Percentiles rank a stretch among this genome's conserved stretches.
phyloP scores from a whole-genome alignment of 306 rosid genomes.

The Cajanus cajan region DNA sequence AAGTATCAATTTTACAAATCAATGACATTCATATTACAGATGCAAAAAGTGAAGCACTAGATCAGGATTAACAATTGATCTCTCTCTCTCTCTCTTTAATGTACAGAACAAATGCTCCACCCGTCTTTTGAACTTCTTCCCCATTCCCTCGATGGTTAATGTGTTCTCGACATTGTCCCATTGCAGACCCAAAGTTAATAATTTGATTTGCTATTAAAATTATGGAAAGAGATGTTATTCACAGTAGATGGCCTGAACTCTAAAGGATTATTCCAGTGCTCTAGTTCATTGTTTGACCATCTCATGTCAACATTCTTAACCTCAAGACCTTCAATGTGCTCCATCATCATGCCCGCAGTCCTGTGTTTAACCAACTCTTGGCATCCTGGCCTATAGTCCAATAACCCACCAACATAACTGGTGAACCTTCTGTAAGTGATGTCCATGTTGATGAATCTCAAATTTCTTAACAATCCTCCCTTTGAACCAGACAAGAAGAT shows the following conservation, averaged over 20 bases:
- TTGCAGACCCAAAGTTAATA: background rate
- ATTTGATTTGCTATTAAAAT: conserved; percentile 42
- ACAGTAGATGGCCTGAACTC: conserved; percentile 78
- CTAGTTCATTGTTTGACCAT: conserved; percentile 56
- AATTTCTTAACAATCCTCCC: conserved; percentile 62
- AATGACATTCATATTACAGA: background rate
- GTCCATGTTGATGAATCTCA: conserved; percentile 76
- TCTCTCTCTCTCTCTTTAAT: background rate
- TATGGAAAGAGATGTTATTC: conserved; percentile 57
- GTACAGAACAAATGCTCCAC: conserved; percentile 17
- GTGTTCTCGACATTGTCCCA: background rate
- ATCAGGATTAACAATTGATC: background rate
- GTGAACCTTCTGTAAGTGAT: conserved; percentile 70
- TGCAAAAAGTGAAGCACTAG: background rate
- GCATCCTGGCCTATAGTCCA: conserved; percentile 93
- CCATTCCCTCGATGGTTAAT: background rate
- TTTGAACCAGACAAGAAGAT: conserved; percentile 81
- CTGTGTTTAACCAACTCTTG: conserved; percentile 70
- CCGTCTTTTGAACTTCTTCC: background rate
- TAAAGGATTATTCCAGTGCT: conserved; percentile 73
- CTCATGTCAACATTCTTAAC: conserved; percentile 73
- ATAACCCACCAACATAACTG: conserved; percentile 54
- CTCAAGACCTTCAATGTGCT: conserved; percentile 73
- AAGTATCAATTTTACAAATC: background rate
- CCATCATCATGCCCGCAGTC: conserved; percentile 77